Evolutionary conservation across 2,329 filamentous ascomycete species (phyloP).

Genomic region (Cryphonectria naterciae): DNA sequence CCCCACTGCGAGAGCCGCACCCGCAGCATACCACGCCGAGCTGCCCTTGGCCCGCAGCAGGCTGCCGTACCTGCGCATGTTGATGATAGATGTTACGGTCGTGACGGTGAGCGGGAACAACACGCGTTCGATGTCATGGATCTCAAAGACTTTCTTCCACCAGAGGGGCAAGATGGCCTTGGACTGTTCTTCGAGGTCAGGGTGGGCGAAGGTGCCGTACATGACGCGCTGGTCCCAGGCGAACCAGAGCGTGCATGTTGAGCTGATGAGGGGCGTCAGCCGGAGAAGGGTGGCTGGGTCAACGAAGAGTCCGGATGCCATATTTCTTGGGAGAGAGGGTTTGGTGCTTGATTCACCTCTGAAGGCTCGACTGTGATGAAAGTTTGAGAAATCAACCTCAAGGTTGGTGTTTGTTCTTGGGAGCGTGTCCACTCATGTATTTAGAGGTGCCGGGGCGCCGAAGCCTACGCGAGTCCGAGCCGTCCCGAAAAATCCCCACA

Average conservation of each 20-base stretch:
- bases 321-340: not conserved
- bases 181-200: conserved; percentile 16
- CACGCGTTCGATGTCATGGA: conserved; percentile 32
- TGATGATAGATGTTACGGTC: conserved; percentile 35
- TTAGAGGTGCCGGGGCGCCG: not conserved
- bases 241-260: conserved; percentile 37
- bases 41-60: conserved; percentile 19
- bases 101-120: conserved; percentile 36
- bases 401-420: too few relatives aligned
- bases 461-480: conserved; percentile 2
- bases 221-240: conserved; percentile 34
- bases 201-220: conserved; percentile 26
- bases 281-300: conserved; percentile 34
- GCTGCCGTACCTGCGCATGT: conserved; percentile 31
- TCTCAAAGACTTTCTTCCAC: conserved; percentile 34
- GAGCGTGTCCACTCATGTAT: not conserved
- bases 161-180: conserved; percentile 35
- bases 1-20: conserved; percentile 35
- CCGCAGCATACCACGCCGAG: conserved; percentile 38
- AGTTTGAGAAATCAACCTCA: not conserved
- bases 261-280: conserved; percentile 37
- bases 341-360: not conserved
- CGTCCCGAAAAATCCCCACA: not conserved
- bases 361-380: not conserved
- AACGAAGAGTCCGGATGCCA: conserved; percentile 32